Percentiles rank a stretch among this genome's conserved stretches.
These are phyloP conservation scores for Proliferodiscus dingleyae DNA, from an alignment of 2,329 filamentous ascomycete species.

Conservation along the genomic window DNA sequence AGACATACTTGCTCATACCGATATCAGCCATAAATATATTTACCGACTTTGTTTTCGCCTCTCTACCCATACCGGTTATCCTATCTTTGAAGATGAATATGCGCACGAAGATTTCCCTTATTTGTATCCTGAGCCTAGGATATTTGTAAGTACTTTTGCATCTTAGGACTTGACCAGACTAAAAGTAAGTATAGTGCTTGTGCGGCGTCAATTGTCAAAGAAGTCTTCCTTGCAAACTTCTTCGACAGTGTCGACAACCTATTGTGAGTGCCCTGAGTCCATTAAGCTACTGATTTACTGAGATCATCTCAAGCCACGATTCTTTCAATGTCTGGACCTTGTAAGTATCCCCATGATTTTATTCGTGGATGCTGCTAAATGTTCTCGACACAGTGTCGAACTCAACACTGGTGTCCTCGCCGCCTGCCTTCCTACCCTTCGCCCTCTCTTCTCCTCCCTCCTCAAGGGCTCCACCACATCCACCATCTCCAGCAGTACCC, in stretches of 20 bases:
- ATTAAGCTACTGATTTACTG: neutral
- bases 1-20: neutral
- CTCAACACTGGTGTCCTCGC: constrained; percentile 41
- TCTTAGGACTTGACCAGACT: neutral
- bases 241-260: constrained; percentile 35
- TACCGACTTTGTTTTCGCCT: constrained; percentile 32
- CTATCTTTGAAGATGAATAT: constrained; percentile 38
- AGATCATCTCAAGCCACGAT: constrained; percentile 12
- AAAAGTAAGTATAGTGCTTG: constrained; percentile 32
- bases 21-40: constrained; percentile 22
- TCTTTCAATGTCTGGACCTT: constrained; percentile 40
- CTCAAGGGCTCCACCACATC: constrained; percentile 24
- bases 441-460: constrained; percentile 35
- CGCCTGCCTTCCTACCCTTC: constrained; percentile 39
- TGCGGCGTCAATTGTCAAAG: constrained; percentile 40
- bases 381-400: constrained; percentile 38
- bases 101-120: constrained; percentile 37
- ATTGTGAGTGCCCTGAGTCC: constrained; percentile 9
- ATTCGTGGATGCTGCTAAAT: too few relatives aligned
- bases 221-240: constrained; percentile 35
- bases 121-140: constrained; percentile 23
- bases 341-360: neutral
- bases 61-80: constrained; percentile 39
- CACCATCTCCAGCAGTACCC: constrained; percentile 2
- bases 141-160: constrained; percentile 17